A percentile compares a stretch with the other conserved stretches of the same genome.
Conservation (phyloP, 495 filamentous ascomycete genomes). For the Daldinia grandis region DNA sequence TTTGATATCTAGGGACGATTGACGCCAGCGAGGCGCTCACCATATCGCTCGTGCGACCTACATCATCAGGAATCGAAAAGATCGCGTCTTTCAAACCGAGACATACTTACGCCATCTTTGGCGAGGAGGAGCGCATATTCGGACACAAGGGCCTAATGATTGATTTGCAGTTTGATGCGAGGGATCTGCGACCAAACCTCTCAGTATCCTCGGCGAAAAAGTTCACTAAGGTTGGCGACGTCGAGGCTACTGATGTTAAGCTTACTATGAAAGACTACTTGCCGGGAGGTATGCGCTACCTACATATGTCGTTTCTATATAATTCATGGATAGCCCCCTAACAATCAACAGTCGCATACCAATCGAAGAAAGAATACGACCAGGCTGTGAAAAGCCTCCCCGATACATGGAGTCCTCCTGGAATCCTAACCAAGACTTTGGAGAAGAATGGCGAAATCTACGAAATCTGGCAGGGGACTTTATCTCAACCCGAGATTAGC, state of each 20-base stretch:
- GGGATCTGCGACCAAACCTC: constrained; percentile 80
- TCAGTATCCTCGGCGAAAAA: constrained; percentile 75
- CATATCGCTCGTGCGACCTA: constrained; percentile 72
- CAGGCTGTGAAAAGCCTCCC: constrained; percentile 61
- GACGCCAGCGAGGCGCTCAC: constrained; percentile 77
- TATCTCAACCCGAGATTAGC: constrained; percentile 64
- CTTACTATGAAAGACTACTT: constrained; percentile 72
- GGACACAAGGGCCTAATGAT: constrained; percentile 85
- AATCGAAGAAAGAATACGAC: constrained; percentile 66
- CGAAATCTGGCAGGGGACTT: constrained; percentile 62
- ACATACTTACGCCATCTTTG: constrained; percentile 93
- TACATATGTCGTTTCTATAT: neutral
- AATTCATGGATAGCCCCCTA: constrained; percentile 15
- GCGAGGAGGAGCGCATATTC: constrained; percentile 88
- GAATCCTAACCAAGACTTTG: constrained; percentile 55
- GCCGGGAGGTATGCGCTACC: constrained; percentile 66
- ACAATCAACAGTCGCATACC: constrained; percentile 65
- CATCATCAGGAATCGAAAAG: constrained; percentile 62
- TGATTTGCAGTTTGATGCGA: constrained; percentile 78
- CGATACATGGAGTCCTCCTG: constrained; percentile 68
- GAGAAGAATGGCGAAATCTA: constrained; percentile 49
- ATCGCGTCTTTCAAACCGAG: constrained; percentile 77
- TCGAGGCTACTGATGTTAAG: constrained; percentile 71
- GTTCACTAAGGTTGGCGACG: constrained; percentile 76
- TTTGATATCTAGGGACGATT: constrained; percentile 66